Evolutionary conservation across 2,329 filamentous ascomycete genomes (phyloP).

Genomic region (Nemania sp.): DNA sequence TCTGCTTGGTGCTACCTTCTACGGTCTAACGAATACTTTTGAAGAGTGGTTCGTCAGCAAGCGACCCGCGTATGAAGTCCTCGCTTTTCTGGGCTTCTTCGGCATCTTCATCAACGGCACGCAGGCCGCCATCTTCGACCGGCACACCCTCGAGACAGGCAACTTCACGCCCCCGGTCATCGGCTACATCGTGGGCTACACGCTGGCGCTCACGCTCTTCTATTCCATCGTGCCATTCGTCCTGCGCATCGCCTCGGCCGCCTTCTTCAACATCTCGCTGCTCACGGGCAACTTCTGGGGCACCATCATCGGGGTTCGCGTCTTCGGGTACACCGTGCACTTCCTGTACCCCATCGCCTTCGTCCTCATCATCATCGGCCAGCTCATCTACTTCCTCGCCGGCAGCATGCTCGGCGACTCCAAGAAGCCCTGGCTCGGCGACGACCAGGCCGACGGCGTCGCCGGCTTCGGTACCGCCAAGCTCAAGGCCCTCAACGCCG

Average conservation of each 20-base stretch:
- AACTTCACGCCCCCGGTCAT: constrained; percentile 69
- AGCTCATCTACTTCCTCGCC: constrained; percentile 84
- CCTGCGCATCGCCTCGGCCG: constrained; percentile 85
- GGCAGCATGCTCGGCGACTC: constrained; percentile 83
- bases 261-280: constrained; percentile 95
- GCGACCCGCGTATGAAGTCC: constrained; percentile 86
- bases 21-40: constrained; percentile 86
- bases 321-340: constrained; percentile 80
- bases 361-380: constrained; percentile 83
- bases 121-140: constrained; percentile 91
- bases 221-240: constrained; percentile 86
- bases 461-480: constrained; percentile 84
- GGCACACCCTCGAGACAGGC: constrained; percentile 66
- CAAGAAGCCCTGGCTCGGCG: constrained; percentile 92
- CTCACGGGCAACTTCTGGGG: constrained; percentile 98
- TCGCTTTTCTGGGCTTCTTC: constrained; percentile 87
- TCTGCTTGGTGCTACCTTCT: constrained; percentile 84
- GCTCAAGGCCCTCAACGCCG: constrained; percentile 67
- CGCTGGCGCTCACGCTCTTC: constrained; percentile 78
- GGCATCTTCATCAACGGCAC: constrained; percentile 89
- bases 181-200: constrained; percentile 89
- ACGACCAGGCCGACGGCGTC: constrained; percentile 80
- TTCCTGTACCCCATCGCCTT: constrained; percentile 96
- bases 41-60: constrained; percentile 94
- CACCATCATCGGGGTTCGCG: constrained; percentile 84